Percentiles rank a stretch among this genome's conserved stretches.
Conservation (phyloP, 176 grass and related monocot species). For the Phyllostachys edulis region DNA sequence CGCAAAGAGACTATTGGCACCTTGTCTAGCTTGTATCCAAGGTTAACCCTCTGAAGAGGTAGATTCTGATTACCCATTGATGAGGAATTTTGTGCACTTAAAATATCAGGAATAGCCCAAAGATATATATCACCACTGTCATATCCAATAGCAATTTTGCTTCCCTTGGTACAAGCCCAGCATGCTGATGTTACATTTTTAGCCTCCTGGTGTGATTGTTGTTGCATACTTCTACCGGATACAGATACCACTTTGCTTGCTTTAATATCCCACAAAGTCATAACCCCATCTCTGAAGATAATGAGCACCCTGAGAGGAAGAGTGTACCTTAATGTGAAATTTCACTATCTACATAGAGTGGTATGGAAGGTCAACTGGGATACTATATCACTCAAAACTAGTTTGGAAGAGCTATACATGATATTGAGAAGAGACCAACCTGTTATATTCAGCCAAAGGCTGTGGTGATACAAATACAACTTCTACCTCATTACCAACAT, state of each 20-base stretch:
- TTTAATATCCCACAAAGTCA: constrained; percentile 86
- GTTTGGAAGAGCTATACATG: constrained; percentile 1
- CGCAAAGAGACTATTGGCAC: constrained; percentile 69
- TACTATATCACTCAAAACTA: neutral
- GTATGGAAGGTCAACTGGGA: neutral
- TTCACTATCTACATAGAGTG: neutral
- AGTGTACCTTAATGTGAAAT: constrained; percentile 25
- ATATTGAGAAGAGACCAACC: constrained; percentile 40
- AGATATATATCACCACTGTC: constrained; percentile 79
- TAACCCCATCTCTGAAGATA: constrained; percentile 82
- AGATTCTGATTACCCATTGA: constrained; percentile 47
- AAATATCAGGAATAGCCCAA: constrained; percentile 65
- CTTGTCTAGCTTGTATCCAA: constrained; percentile 90
- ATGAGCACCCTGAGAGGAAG: constrained; percentile 70
- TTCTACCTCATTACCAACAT: constrained; percentile 37
- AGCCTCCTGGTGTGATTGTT: constrained; percentile 58
- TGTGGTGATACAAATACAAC: constrained; percentile 55
- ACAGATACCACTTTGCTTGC: constrained; percentile 61
- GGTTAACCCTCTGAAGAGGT: constrained; percentile 88
- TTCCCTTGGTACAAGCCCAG: constrained; percentile 76
- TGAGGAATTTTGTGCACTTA: constrained; percentile 39
- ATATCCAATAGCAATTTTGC: constrained; percentile 85
- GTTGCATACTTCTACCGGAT: constrained; percentile 61
- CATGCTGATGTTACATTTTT: constrained; percentile 71
- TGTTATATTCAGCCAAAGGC: constrained; percentile 68